Base-by-base conservation (phyloP, 2,329 filamentous ascomycete genomes). In the Macrophomina tecta region DNA sequence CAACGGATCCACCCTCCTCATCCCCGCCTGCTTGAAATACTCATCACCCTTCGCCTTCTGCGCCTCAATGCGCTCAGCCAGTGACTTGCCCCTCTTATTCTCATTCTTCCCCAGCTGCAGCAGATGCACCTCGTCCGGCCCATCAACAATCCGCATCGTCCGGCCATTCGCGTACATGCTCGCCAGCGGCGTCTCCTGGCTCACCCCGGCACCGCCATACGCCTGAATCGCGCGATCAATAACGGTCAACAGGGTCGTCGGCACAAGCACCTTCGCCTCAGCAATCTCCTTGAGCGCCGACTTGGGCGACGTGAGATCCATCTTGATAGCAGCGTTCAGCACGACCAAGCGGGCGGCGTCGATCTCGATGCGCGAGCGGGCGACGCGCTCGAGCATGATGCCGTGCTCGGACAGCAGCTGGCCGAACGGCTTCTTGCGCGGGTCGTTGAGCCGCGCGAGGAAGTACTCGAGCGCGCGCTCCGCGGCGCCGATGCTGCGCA, bases 141-240 rank as follows among this genome's bases (percentile, higher is more conserved):
- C 95, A 80, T 99, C 95, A 0, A 93, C 93, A 72, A 97, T 87
- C 69, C 92, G 86, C 79, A 97, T 84, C 6, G 94, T 97, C 67
- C 93, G 85, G 74, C 93, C 91, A 68, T 86, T 82, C 23, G 92
- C 89, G 89, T 92, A 97, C 87, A 94, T 90, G 48, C 68, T 70
- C 3, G 78, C 94, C 70, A 99, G 83, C 23, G 95, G 95, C 1
- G 95, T 98, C 76, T 99, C 95, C 83, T 98, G 95, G 75, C 89
- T 91, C 58, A 99, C 91, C 76, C 95, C 95, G 4, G 91, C 93
- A 68, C 90, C 95, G 68, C 95, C 95, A 74, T 94, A 97, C 0
- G 92, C 87, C 85, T 99, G 95, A 12, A 99, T 89, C 0, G 95
- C 95, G 69, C 94, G 91, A 83, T 99, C 95, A 73, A 99, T 94